phyloP scores from a whole-genome alignment of 2,329 filamentous ascomycete species.

The Aspergillus pseudotamarii region DNA sequence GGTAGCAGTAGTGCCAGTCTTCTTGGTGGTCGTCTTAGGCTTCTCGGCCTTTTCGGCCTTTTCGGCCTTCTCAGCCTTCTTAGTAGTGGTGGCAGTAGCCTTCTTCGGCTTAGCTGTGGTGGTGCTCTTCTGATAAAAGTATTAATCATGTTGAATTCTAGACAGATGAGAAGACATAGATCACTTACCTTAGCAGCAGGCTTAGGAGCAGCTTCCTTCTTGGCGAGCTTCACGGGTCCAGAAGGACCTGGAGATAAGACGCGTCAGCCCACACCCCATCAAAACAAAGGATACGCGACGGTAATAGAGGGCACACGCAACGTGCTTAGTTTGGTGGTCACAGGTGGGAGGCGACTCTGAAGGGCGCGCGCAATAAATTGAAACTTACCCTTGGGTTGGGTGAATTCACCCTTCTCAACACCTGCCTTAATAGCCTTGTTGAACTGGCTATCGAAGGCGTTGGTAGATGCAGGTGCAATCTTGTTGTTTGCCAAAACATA shows the following conservation, averaged over 20 bases:
- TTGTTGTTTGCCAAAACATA: conserved; percentile 74
- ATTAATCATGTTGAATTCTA: neutral
- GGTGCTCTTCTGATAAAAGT: conserved; percentile 17
- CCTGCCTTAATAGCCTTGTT: conserved; percentile 81
- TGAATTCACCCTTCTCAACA: conserved; percentile 84
- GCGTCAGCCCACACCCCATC: conserved; percentile 29
- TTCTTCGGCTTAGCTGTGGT: conserved; percentile 29
- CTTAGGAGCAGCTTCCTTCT: conserved; percentile 64
- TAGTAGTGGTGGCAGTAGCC: conserved; percentile 16
- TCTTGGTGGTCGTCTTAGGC: conserved; percentile 51
- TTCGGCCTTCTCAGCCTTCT: conserved; percentile 57
- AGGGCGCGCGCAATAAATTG: conserved; percentile 5
- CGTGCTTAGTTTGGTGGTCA: neutral
- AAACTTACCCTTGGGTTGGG: conserved; percentile 83
- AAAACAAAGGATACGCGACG: conserved; percentile 10
- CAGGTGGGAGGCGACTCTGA: neutral
- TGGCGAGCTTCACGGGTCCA: conserved; percentile 88
- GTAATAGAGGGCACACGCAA: neutral
- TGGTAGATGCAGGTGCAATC: conserved; percentile 57
- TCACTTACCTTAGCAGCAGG: conserved; percentile 41
- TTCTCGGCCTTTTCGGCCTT: conserved; percentile 54
- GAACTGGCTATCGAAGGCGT: conserved; percentile 72
- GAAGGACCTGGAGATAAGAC: conserved; percentile 65
- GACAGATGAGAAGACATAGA: neutral
- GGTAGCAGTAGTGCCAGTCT: conserved; percentile 37